These are phyloP conservation scores for Phaffomyces thermotolerans DNA, from an alignment of 805 yeast genomes.

Conservation along the genomic window DNA sequence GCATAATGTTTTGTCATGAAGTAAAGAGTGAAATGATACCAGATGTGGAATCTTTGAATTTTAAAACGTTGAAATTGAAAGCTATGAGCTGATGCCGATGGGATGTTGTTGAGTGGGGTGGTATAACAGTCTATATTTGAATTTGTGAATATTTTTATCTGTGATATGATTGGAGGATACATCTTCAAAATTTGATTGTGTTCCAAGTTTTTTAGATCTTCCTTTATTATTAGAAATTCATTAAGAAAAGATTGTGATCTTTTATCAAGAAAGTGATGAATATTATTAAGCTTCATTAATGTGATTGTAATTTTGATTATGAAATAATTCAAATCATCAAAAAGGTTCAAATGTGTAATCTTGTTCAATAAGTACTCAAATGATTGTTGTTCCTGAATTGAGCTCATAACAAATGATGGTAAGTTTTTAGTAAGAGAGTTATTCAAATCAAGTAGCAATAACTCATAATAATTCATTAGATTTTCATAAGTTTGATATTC, in stretches of 20 bases:
- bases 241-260: neutral
- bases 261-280: constrained; percentile 7
- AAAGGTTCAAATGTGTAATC: constrained; percentile 13
- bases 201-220: constrained; percentile 15
- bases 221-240: constrained; percentile 1
- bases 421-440: constrained; percentile 9
- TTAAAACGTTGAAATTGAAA: constrained; percentile 10
- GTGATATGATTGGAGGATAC: constrained; percentile 11
- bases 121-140: no score
- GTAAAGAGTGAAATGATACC: constrained; percentile 12
- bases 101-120: neutral
- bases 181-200: constrained; percentile 13
- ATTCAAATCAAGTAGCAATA: constrained; percentile 16
- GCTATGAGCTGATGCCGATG: neutral
- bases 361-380: constrained; percentile 10
- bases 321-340: constrained; percentile 19
- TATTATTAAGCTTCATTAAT: constrained; percentile 14
- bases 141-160: neutral
- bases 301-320: constrained; percentile 11
- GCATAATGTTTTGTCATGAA: constrained; percentile 12
- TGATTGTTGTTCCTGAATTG: neutral
- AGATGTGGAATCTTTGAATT: constrained; percentile 13
- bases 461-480: constrained; percentile 17
- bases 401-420: constrained; percentile 7
- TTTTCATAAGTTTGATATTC: constrained; percentile 13